A percentile compares a stretch with the other conserved stretches of the same genome.
phyloP scores from a whole-genome alignment of 192 early-diverging fungal genomes.

The Coemansia sp. region DNA sequence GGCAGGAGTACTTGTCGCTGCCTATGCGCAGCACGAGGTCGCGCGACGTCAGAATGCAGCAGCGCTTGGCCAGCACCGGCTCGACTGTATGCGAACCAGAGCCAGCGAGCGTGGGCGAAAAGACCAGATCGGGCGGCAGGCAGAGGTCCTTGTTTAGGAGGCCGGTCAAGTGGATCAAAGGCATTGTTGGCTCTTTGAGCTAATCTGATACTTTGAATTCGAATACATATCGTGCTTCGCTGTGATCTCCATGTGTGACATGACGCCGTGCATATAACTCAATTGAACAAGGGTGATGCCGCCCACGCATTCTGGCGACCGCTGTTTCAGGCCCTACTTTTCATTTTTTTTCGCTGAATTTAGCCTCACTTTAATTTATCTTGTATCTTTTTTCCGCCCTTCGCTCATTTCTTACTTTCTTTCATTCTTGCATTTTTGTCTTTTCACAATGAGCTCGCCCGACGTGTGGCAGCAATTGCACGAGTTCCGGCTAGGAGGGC shows the following conservation, averaged over 20 bases:
- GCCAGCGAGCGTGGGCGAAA: neutral
- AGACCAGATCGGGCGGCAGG: neutral
- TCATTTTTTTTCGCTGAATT: neutral
- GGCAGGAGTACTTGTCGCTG: conserved; percentile 9
- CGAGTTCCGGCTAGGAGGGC: conserved; percentile 26
- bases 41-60: conserved; percentile 5
- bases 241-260: too few species aligned
- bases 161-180: neutral
- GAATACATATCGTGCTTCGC: too few species aligned
- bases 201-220: neutral
- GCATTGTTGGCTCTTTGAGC: neutral
- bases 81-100: conserved; percentile 12
- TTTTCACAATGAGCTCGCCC: neutral
- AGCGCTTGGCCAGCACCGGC: conserved; percentile 15
- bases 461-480: conserved; percentile 53
- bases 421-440: neutral
- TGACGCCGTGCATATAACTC: too few species aligned
- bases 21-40: conserved; percentile 20
- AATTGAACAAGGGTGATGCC: too few species aligned
- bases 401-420: neutral
- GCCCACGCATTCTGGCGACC: neutral
- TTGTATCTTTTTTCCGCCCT: neutral
- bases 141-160: neutral
- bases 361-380: neutral
- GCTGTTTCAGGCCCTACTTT: neutral